These are phyloP conservation scores for Tuber melanosporum DNA, from an alignment of 495 filamentous ascomycete genomes.

Conservation along the genomic window DNA sequence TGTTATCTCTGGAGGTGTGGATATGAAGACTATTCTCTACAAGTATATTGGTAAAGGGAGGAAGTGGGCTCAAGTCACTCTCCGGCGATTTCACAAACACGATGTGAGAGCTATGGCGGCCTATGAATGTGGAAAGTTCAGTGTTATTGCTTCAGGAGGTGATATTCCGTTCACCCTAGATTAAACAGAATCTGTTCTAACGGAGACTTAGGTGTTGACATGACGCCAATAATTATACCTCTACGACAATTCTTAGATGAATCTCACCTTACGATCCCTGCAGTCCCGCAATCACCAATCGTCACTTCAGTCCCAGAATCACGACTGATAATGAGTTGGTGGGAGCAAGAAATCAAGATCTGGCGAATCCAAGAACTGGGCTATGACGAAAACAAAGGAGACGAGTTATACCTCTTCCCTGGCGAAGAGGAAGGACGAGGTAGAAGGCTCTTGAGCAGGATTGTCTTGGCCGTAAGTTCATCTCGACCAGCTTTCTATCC, in stretches of 20 bases:
- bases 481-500: too few relatives aligned
- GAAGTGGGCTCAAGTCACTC: slow-evolving; percentile 78
- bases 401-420: slow-evolving; percentile 48
- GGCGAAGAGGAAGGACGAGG: slow-evolving; percentile 45
- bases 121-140: slow-evolving; percentile 75
- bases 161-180: slow-evolving; percentile 40
- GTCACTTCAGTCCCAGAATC: slow-evolving; percentile 62
- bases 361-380: slow-evolving; percentile 60
- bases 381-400: slow-evolving; percentile 28
- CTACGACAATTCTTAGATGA: slow-evolving; percentile 74
- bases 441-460: slow-evolving; percentile 43
- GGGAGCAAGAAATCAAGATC: slow-evolving; percentile 79
- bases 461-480: slow-evolving; percentile 40
- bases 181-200: slow-evolving; percentile 40
- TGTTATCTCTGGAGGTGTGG: slow-evolving; percentile 87
- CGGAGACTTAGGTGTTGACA: slow-evolving; percentile 64
- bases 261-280: slow-evolving; percentile 67
- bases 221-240: slow-evolving; percentile 70
- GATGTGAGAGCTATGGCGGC: slow-evolving; percentile 94
- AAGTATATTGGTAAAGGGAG: slow-evolving; percentile 48
- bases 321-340: slow-evolving; percentile 81
- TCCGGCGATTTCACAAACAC: slow-evolving; percentile 75
- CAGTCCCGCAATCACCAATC: slow-evolving; percentile 68
- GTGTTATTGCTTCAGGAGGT: slow-evolving; percentile 89
- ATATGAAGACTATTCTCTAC: slow-evolving; percentile 77